These are phyloP conservation scores for Sideroxylon spinosum DNA, from an alignment of 179 eudicot species.

Conservation along the genomic window DNA sequence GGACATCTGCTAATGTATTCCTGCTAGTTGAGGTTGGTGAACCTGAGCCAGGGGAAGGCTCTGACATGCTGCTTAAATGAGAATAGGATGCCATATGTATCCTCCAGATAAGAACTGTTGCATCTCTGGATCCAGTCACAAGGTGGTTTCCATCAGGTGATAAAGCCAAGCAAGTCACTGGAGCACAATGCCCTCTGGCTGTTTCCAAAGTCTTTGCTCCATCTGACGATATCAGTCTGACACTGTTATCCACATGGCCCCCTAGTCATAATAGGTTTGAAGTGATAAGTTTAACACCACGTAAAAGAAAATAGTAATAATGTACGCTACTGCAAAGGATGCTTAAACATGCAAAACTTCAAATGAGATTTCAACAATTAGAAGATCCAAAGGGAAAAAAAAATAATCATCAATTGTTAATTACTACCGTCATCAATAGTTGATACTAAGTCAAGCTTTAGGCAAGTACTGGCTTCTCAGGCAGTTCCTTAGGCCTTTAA, in stretches of 20 bases:
- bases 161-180: conserved; percentile 84
- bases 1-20: conserved; percentile 35
- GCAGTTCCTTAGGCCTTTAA: too few species aligned
- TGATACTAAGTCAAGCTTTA: too few species aligned
- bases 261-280: conserved; percentile 41
- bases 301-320: not conserved
- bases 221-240: conserved; percentile 76
- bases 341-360: not conserved
- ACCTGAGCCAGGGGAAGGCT: conserved; percentile 45
- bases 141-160: conserved; percentile 82
- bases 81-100: conserved; percentile 51
- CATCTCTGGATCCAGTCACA: conserved; percentile 86
- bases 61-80: conserved; percentile 43
- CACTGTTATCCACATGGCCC: conserved; percentile 90
- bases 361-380: not conserved
- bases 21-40: conserved; percentile 51
- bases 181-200: conserved; percentile 90
- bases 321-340: not conserved
- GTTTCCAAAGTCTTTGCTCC: conserved; percentile 86
- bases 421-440: not conserved
- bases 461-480: too few species aligned
- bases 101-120: conserved; percentile 83
- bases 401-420: not conserved
- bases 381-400: not conserved
- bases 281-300: conserved; percentile 4